These are phyloP conservation scores for Schizosaccharomyces lindneri DNA, from an alignment of 805 yeast species.

Conservation along the genomic window DNA sequence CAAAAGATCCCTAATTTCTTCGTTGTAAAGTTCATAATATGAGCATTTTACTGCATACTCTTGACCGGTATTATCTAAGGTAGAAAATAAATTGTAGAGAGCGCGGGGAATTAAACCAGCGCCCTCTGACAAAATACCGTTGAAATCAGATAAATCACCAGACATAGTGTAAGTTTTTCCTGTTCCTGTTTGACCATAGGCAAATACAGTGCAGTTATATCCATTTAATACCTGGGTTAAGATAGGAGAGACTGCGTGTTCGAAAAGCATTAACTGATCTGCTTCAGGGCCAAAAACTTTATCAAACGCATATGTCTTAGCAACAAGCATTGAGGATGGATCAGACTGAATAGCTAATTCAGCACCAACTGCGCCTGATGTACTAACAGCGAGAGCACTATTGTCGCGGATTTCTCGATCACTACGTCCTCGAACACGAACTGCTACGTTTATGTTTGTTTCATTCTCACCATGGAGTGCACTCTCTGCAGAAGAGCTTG, in stretches of 20 bases:
- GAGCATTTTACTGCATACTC: slow-evolving; percentile 55
- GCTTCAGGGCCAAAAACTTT: slow-evolving; percentile 64
- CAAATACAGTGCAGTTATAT: slow-evolving; percentile 49
- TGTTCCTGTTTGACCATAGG: slow-evolving; percentile 60
- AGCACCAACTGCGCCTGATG: slow-evolving; percentile 21
- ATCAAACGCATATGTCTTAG: slow-evolving; percentile 46
- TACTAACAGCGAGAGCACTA: slow-evolving; percentile 35
- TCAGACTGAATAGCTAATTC: slow-evolving; percentile 26
- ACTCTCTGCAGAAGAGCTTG: not conserved
- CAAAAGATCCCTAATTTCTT: slow-evolving; percentile 53
- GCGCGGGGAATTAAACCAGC: slow-evolving; percentile 47
- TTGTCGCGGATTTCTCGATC: slow-evolving; percentile 31
- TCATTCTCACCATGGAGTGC: slow-evolving; percentile 8
- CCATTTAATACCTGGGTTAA: slow-evolving; percentile 51
- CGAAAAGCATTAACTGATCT: slow-evolving; percentile 42
- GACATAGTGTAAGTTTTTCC: slow-evolving; percentile 55
- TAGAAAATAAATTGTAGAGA: slow-evolving; percentile 28
- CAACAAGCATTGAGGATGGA: slow-evolving; percentile 12
- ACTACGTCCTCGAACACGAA: slow-evolving; percentile 38
- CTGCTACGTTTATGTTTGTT: slow-evolving; percentile 34
- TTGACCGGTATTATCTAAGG: slow-evolving; percentile 16
- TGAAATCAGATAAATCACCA: slow-evolving; percentile 10
- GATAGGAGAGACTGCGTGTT: slow-evolving; percentile 38
- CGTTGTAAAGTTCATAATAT: slow-evolving; percentile 68
- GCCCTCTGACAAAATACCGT: slow-evolving; percentile 13